phyloP scores from a whole-genome alignment of 345 rosid genomes.

The Citrus maxima region DNA sequence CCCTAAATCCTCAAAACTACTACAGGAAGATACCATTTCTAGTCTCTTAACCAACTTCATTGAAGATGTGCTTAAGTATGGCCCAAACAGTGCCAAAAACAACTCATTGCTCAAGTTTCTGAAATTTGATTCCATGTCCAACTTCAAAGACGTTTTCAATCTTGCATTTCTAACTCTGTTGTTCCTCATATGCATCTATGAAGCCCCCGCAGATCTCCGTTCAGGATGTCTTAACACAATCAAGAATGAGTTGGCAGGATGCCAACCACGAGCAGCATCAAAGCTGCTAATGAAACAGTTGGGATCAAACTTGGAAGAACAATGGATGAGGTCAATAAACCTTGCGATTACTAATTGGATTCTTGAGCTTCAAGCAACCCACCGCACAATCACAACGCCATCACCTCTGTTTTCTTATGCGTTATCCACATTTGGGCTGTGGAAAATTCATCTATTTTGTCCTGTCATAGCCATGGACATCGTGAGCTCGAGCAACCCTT shows the following conservation, averaged over 20 bases:
- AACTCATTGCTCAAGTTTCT: slow-evolving; percentile 42
- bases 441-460: slow-evolving; percentile 85
- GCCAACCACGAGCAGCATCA: slow-evolving; percentile 45
- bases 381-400: slow-evolving; percentile 42
- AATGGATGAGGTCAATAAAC: slow-evolving; percentile 82
- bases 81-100: slow-evolving; percentile 31
- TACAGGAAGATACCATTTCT: slow-evolving; percentile 39
- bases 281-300: slow-evolving; percentile 61
- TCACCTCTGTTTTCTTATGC: slow-evolving; percentile 77
- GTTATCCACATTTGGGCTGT: slow-evolving; percentile 55
- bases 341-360: slow-evolving; percentile 88
- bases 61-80: slow-evolving; percentile 56
- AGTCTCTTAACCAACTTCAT: slow-evolving; percentile 48
- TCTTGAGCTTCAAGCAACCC: slow-evolving; percentile 38
- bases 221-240: slow-evolving; percentile 47
- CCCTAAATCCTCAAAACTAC: slow-evolving; percentile 29
- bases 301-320: slow-evolving; percentile 79
- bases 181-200: slow-evolving; percentile 68
- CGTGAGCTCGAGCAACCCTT: slow-evolving; percentile 44
- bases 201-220: slow-evolving; percentile 68
- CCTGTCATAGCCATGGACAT: slow-evolving; percentile 79
- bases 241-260: slow-evolving; percentile 45
- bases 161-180: slow-evolving; percentile 60
- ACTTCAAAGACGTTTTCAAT: slow-evolving; percentile 56
- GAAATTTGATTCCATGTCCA: slow-evolving; percentile 27